Base-by-base conservation (phyloP, 208 protist species). In the Trypanosoma vivax region DNA sequence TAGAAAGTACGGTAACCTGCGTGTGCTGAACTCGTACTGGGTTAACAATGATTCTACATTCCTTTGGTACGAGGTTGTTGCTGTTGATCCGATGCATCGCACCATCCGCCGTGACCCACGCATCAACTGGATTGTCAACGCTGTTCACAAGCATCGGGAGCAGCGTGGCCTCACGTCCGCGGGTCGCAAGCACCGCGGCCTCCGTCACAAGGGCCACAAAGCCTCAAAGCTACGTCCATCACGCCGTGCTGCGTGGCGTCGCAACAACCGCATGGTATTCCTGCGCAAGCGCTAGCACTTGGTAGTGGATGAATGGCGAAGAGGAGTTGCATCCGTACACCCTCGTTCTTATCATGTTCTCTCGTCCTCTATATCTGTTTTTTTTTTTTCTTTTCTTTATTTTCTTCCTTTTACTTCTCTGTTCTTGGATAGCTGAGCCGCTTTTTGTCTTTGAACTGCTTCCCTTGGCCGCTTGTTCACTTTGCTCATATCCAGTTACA, bases 1-100 rank as follows among this genome's bases (percentile, higher is more conserved):
- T 61, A 92, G 92, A 58, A 66, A 83, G 59, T 96, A 90, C 69
- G 94, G 92, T 57, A 94, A 90, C 76, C 80, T 99, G 48, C 92
- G 99, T 62, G 96, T 99, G 34, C 88, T 99, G 47, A 99, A 99
- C 96, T 99, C 97, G 42, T 99, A 99, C 92, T 99, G 97, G 97
- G 94, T 99, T 61, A 96, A 90, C 60, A 73, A 91, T 83, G 97
- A 99, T 75, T 88, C 89, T 35, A 96, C 88, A 57, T 98, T 95
- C 90, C 98, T 98, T 76, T 99, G 89, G 85, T 99, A 90, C 65
- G 98, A 99, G 87, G 91, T 99, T 68, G 99, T 99, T 71, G 76
- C 97, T 39, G 96, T 99, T 21, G 98, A 99, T 90, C 95, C 98
- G 45, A 79, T 82, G 53, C 96, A 98, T 89, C 83, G 85, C 64